Conservation (phyloP, 768 basidiomycete genomes). For the Suillus cothurnatus region DNA sequence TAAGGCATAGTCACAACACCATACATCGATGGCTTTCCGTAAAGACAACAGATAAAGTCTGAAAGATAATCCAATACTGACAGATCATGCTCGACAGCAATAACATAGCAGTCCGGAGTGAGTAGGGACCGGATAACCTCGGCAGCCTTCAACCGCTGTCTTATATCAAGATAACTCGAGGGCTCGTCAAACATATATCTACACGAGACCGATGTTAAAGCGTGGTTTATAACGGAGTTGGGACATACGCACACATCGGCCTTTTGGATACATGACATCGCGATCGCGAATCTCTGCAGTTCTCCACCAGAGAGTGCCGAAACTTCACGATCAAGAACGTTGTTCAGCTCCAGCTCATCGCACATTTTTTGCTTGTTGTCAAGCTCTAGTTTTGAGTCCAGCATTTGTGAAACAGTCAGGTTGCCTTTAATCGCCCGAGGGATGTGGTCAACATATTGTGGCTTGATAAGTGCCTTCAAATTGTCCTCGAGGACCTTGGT, state of each 20-base stretch:
- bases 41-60: conserved; percentile 96
- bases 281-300: conserved; percentile 96
- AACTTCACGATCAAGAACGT: conserved; percentile 85
- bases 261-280: conserved; percentile 92
- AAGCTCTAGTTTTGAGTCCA: conserved; percentile 85
- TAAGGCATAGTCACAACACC: conserved; percentile 99
- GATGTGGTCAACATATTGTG: conserved; percentile 99
- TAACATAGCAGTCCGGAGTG: conserved; percentile 83
- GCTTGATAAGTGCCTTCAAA: conserved; percentile 97
- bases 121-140: conserved; percentile 91
- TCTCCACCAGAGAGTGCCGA: conserved; percentile 93
- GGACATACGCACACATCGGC: conserved; percentile 83
- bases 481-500: conserved; percentile 99
- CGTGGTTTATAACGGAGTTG: neutral
- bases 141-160: conserved; percentile 92
- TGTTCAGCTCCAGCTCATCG: conserved; percentile 83
- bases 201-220: conserved; percentile 14
- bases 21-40: conserved; percentile 97
- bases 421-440: conserved; percentile 92
- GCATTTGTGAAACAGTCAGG: conserved; percentile 88
- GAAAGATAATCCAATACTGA: conserved; percentile 98
- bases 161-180: conserved; percentile 96
- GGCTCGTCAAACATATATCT: conserved; percentile 99
- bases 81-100: conserved; percentile 98
- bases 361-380: conserved; percentile 89